Percentiles rank a stretch among this genome's conserved stretches.
Conservation (phyloP, 768 basidiomycete species). For the Tephrocybe rancida region DNA sequence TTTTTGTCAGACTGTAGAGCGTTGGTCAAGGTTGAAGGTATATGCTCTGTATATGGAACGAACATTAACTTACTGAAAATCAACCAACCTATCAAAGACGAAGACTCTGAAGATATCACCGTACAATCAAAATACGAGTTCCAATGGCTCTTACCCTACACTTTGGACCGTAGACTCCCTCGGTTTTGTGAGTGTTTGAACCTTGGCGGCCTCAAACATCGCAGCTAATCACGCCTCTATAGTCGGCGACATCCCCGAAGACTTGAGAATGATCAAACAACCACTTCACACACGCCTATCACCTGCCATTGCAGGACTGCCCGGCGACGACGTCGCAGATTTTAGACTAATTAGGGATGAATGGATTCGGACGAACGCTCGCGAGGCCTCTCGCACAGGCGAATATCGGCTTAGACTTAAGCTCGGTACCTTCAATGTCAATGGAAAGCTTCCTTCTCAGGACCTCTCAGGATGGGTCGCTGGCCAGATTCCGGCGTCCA, state of each 20-base stretch:
- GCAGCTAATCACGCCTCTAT: not conserved
- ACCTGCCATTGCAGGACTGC: conserved; percentile 58
- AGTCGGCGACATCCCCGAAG: conserved; percentile 50
- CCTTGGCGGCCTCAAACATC: too few relatives aligned
- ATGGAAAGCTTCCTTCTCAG: conserved; percentile 73
- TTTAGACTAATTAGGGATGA: conserved; percentile 60
- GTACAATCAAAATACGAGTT: conserved; percentile 36
- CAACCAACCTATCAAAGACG: conserved; percentile 13
- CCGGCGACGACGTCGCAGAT: conserved; percentile 64
- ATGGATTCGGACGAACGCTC: conserved; percentile 57
- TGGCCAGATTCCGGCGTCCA: conserved; percentile 14
- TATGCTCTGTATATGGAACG: not conserved
- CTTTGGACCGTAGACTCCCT: conserved; percentile 21
- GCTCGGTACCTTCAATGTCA: conserved; percentile 84
- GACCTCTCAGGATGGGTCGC: conserved; percentile 72
- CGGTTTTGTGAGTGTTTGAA: conserved; percentile 10
- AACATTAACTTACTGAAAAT: not conserved
- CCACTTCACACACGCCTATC: conserved; percentile 62
- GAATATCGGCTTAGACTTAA: conserved; percentile 48
- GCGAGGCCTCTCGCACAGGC: conserved; percentile 34
- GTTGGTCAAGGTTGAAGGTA: conserved; percentile 53
- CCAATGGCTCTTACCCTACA: conserved; percentile 49
- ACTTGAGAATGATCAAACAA: conserved; percentile 52
- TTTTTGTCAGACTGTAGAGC: conserved; percentile 60
- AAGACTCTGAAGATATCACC: conserved; percentile 23